Evolutionary conservation across 2,329 filamentous ascomycete genomes (phyloP), one percentile per base, ranked within the genome.

Genomic region (Magnaporthiopsis incrustans): DNA sequence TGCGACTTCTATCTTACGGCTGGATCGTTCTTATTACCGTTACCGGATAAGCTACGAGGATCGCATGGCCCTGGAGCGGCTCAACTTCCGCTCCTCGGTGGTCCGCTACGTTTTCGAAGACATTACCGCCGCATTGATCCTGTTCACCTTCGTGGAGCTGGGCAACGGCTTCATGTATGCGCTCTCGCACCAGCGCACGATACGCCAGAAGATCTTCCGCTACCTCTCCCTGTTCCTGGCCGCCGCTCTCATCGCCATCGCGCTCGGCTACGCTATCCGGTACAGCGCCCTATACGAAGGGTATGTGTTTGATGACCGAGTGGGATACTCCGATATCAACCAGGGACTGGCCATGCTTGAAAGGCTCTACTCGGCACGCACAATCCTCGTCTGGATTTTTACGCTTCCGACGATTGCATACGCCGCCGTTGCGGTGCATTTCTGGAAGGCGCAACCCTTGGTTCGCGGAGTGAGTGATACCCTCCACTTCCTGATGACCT

Each of bases 61-160:
- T 14, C 4, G n/a, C 10, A 8, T 44, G n/a, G 5, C 33, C 57
- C 35, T 67, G 22, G 1, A 15, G 10, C 26, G 38, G 30, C 61
- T 60, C 8, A 6, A 57, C 4, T 4, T 14, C 11, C 67, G 67
- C 64, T 2, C 69, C 25, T 15, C 12, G 27, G 1, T 33, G 0
- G 30, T 64, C 0, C 63, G 18, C 2, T 4, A 4, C 2, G 65
- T 69, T 8, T 60, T 70, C 27, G 57, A 64, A 22, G 8, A 64
- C 11, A 14, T 70, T 1, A 64, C 70, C 30, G 35, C 66, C 35
- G 61, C 68, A 33, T 18, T 69, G 4, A 61, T 70, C 12, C 62
- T 71, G 25, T 63, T 73, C 59, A 66, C 67, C 12, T 64, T 71
- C 1, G 64, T 69, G 61, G 69, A 70, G 65, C 44, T 72, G 2